phyloP scores from a whole-genome alignment of 352 stramenopile species.

The Pythium aristosporum region DNA sequence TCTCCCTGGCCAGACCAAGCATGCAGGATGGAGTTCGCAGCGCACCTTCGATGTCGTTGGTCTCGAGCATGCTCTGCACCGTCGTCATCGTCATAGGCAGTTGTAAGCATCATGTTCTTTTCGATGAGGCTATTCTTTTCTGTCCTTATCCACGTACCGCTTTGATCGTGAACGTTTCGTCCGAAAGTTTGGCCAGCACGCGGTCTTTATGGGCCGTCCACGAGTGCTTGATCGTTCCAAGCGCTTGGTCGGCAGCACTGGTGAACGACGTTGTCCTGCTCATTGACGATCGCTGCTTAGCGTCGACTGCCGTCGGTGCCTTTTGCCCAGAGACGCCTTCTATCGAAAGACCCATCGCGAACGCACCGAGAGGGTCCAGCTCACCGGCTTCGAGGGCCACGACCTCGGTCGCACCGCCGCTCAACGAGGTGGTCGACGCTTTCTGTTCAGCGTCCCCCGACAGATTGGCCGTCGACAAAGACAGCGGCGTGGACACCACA shows the following conservation, averaged over 20 bases:
- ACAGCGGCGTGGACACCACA: not conserved
- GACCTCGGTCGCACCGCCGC: constrained; percentile 36
- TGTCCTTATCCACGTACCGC: constrained; percentile 31
- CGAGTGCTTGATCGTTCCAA: constrained; percentile 46
- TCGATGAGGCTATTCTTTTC: not conserved
- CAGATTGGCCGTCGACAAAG: not conserved
- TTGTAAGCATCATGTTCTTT: not conserved
- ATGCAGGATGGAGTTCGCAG: not conserved
- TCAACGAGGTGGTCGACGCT: not conserved
- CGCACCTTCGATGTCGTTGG: constrained; percentile 61
- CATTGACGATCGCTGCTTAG: not conserved
- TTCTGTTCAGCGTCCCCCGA: not conserved
- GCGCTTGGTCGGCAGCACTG: not conserved
- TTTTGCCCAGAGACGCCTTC: not conserved
- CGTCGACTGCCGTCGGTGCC: not conserved
- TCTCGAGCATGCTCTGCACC: constrained; percentile 69
- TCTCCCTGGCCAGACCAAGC: not conserved
- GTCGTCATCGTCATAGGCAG: not conserved
- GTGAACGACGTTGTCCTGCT: constrained; percentile 3
- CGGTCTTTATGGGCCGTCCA: constrained; percentile 74
- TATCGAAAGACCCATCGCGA: constrained; percentile 28
- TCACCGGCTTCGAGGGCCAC: constrained; percentile 68
- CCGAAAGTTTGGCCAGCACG: constrained; percentile 58
- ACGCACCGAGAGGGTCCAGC: constrained; percentile 59
- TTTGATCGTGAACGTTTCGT: constrained; percentile 77